Evolutionary conservation across 2,329 filamentous ascomycete genomes (phyloP), one percentile per base, ranked within the genome.

Genomic region (Aspergillus pseudotamarii): DNA sequence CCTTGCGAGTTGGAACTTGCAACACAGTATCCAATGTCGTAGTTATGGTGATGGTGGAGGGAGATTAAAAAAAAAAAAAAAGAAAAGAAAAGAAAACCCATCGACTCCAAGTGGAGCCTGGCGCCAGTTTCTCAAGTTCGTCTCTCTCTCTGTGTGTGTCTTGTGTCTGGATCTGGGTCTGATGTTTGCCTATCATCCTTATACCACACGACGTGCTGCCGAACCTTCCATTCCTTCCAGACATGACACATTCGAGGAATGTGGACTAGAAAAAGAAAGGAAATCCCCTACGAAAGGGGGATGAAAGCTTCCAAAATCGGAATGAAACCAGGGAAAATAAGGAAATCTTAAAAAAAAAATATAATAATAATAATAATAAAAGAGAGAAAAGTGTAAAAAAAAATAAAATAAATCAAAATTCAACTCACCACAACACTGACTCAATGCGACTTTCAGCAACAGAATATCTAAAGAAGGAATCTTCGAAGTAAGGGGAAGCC

Each of bases 241-340:
- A 28, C 32, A 55, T 55, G 51, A 55, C 51, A 55, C 32, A 55
- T 55, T 55, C 51, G 51, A 55, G 32, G 51, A 55, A 55, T 38
- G 51, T 55, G 32, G 26, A 38, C 32, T 28, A 55, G 51, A 36
- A 38, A 54, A 55, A 38, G 30, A 55, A 55, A 38, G 34, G 34
- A 23, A 38, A 38, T 8, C 16, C 30, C 30, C 30, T 36, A 38
- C n/a, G 12, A 23, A 38, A 55, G 34, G 26, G 32, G 32, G 6
- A 53, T 21, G 19, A 36, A 54, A 54, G 16, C 21, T 19, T 46
- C 43, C 43, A 26, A 30, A 51, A 51, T 16, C 14, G 28, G 28
- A 51, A 51, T 12, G 12, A 11, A 53, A 53, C 38, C 34, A 36
- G 34, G 34, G 34, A 36, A 36, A 36, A 36, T 36, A 36, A 41